A percentile compares a stretch with the other conserved stretches of the same genome.
Evolutionary conservation across 2,329 filamentous ascomycete genomes (phyloP).

Genomic region (Penicillium crustosum): DNA sequence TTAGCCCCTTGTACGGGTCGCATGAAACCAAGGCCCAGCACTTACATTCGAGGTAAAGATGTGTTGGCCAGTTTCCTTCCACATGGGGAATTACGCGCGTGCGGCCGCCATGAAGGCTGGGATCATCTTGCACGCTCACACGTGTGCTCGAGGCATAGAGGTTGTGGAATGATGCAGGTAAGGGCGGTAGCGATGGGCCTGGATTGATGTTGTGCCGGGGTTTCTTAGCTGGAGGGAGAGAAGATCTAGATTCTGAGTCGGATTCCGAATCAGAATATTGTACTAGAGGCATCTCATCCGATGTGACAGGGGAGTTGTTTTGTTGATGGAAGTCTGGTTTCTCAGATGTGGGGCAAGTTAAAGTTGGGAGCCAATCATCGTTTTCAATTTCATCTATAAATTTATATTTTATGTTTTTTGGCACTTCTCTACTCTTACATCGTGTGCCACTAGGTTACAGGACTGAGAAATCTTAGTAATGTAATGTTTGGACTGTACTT

Average conservation of each 20-base stretch:
- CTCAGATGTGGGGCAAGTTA: background rate
- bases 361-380: background rate
- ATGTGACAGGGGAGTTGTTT: background rate
- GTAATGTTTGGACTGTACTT: background rate
- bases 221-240: slow-evolving; percentile 27
- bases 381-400: background rate
- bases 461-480: background rate
- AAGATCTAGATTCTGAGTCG: slow-evolving; percentile 30
- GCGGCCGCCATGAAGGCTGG: slow-evolving; percentile 79
- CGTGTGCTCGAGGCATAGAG: slow-evolving; percentile 83
- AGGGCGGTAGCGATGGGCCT: slow-evolving; percentile 60
- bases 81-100: slow-evolving; percentile 80
- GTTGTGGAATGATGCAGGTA: slow-evolving; percentile 80
- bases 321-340: slow-evolving; percentile 2
- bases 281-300: slow-evolving; percentile 58
- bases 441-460: too few species aligned
- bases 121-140: slow-evolving; percentile 76
- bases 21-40: slow-evolving; percentile 16
- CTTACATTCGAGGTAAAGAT: slow-evolving; percentile 91
- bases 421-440: background rate
- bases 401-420: background rate
- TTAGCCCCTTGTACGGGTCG: slow-evolving; percentile 14
- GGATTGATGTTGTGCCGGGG: slow-evolving; percentile 23
- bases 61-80: slow-evolving; percentile 87
- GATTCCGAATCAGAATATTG: slow-evolving; percentile 58